These are phyloP conservation scores for Globisporangium nagaii DNA, from an alignment of 352 stramenopile species.

Conservation along the genomic window DNA sequence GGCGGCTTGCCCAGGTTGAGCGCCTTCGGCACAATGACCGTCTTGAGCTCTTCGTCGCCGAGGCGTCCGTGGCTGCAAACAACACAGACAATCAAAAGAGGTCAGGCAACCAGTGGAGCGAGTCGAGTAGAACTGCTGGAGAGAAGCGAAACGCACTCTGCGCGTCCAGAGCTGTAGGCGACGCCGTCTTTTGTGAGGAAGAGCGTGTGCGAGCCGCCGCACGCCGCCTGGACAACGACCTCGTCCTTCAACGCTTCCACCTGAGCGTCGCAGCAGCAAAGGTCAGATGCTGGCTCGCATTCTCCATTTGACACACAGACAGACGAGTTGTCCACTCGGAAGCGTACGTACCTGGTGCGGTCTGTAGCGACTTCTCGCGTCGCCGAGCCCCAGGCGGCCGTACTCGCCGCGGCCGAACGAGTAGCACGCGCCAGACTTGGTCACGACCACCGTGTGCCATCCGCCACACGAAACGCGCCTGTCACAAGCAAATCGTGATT, in stretches of 20 bases:
- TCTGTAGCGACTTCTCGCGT: conserved; percentile 61
- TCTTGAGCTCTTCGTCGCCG: conserved; percentile 51
- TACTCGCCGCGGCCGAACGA: conserved; percentile 76
- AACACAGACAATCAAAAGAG: neutral
- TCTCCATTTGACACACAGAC: neutral
- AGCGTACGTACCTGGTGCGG: conserved; percentile 47
- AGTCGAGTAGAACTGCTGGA: conserved; percentile 1
- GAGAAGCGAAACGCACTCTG: conserved; percentile 47
- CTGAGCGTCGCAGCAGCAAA: conserved; percentile 10
- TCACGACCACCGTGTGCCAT: conserved; percentile 79
- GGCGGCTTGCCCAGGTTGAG: conserved; percentile 52
- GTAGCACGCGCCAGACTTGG: conserved; percentile 70
- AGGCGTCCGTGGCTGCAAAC: conserved; percentile 57
- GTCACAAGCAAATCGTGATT: neutral
- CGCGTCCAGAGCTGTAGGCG: conserved; percentile 74
- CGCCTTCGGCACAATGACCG: conserved; percentile 36
- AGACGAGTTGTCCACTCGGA: too few relatives aligned
- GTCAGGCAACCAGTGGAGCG: too few relatives aligned
- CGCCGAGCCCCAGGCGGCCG: conserved; percentile 80
- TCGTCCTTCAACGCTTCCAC: conserved; percentile 60
- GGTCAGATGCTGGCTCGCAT: too few relatives aligned
- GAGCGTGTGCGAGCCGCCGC: conserved; percentile 80
- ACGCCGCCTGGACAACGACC: conserved; percentile 64
- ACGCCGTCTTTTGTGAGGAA: conserved; percentile 84
- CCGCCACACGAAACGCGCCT: conserved; percentile 78